These are phyloP conservation scores for Penicillium olsonii DNA, from an alignment of 2,329 filamentous ascomycete species.

Conservation along the genomic window DNA sequence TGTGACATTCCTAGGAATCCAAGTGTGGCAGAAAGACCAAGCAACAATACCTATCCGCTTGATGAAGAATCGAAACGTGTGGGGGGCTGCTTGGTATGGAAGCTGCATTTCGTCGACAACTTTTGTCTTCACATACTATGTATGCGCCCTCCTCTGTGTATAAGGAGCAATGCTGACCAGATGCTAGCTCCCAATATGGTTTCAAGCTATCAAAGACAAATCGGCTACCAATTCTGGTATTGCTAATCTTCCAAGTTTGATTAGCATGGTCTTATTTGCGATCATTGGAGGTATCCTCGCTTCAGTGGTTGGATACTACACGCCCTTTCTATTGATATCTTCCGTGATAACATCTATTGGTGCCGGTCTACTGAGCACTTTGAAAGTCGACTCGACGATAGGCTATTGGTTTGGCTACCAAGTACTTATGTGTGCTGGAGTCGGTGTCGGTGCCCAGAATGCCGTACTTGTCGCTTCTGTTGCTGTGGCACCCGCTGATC, in stretches of 20 bases:
- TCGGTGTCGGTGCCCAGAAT: conserved; percentile 30
- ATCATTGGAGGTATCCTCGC: conserved; percentile 11
- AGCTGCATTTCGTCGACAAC: conserved; percentile 14
- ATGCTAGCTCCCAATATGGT: conserved; percentile 31
- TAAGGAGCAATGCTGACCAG: background rate
- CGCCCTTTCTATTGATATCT: conserved; percentile 29
- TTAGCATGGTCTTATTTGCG: conserved; percentile 17
- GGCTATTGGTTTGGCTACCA: conserved; percentile 35
- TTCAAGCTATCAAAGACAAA: conserved; percentile 30
- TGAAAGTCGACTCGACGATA: conserved; percentile 17
- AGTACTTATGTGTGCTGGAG: conserved; percentile 27
- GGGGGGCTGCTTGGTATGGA: conserved; percentile 32
- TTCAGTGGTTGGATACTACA: conserved; percentile 30
- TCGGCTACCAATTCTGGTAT: conserved; percentile 29
- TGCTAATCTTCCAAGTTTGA: conserved; percentile 27
- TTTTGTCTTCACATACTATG: conserved; percentile 21
- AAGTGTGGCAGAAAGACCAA: conserved; percentile 51
- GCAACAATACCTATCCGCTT: conserved; percentile 55
- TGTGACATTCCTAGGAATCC: conserved; percentile 47
- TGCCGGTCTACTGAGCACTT: conserved; percentile 30
- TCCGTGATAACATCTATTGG: conserved; percentile 25
- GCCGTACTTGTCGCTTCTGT: conserved; percentile 32
- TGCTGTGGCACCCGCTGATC: conserved; percentile 24
- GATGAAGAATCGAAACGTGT: conserved; percentile 48
- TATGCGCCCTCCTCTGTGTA: background rate